Percentiles rank a stretch among this genome's conserved stretches.
Conservation (phyloP, 2,329 filamentous ascomycete species). For the Penicillium sp. region DNA sequence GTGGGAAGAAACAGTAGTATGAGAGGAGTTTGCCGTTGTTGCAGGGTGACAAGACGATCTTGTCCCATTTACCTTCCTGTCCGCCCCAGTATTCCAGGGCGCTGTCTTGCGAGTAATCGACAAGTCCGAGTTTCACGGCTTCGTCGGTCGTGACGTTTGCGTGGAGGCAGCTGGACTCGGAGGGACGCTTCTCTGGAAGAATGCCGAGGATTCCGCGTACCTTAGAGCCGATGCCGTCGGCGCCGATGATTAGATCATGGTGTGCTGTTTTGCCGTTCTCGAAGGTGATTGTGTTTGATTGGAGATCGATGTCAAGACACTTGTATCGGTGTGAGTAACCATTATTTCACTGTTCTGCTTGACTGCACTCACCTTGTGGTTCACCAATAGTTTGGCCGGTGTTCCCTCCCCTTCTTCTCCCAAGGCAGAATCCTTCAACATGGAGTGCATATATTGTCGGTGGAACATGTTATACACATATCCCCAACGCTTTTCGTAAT, state of each 20-base stretch:
- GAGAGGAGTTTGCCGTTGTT: conserved; percentile 67
- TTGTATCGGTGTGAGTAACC: conserved; percentile 19
- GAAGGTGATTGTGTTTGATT: conserved; percentile 57
- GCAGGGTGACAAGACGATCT: conserved; percentile 73
- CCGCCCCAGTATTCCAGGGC: conserved; percentile 75
- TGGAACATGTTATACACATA: conserved; percentile 73
- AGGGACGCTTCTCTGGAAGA: conserved; percentile 61
- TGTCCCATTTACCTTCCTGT: conserved; percentile 63
- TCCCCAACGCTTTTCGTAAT: conserved; percentile 69
- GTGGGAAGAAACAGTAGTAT: conserved; percentile 73
- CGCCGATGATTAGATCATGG: conserved; percentile 67
- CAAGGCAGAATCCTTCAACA: conserved; percentile 65
- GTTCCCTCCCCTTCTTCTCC: conserved; percentile 56
- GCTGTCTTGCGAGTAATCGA: conserved; percentile 64
- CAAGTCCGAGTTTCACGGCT: conserved; percentile 62
- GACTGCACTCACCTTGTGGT: conserved; percentile 50
- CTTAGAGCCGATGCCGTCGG: conserved; percentile 70
- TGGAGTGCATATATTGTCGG: conserved; percentile 69
- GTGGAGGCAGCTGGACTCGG: conserved; percentile 66
- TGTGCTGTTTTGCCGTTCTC: conserved; percentile 54
- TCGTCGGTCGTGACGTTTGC: conserved; percentile 66
- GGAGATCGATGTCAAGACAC: conserved; percentile 58
- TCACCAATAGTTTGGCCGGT: conserved; percentile 60
- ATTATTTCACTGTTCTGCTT: not conserved
- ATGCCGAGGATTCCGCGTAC: conserved; percentile 68